These are phyloP conservation scores for Nannochloropsis salina DNA, from an alignment of 108 stramenopile species.

Conservation along the genomic window DNA sequence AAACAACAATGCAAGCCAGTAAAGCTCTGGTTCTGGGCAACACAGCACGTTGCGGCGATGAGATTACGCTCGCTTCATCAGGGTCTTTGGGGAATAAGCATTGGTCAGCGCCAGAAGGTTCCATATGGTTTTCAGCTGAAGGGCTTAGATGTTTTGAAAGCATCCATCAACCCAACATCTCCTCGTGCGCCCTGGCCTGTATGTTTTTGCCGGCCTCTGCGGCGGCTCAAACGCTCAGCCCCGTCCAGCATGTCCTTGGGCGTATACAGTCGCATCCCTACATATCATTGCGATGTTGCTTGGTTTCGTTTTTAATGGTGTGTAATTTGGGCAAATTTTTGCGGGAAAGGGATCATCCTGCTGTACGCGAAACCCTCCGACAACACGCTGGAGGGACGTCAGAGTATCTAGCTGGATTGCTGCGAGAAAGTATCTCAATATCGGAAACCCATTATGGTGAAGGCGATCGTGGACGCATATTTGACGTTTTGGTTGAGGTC, in stretches of 20 bases:
- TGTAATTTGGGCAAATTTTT: background rate
- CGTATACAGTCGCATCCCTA: slow-evolving; percentile 12
- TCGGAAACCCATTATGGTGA: background rate
- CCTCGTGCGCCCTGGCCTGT: background rate
- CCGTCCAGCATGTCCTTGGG: background rate
- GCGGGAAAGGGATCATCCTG: background rate
- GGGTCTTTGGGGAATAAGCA: no score
- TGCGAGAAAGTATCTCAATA: background rate
- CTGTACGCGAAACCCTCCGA: background rate
- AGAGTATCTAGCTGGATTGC: background rate
- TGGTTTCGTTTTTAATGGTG: background rate
- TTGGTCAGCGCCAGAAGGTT: background rate
- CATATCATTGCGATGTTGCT: background rate
- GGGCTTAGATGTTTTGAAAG: background rate
- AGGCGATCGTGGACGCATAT: background rate
- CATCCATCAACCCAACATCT: background rate
- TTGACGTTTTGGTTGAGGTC: background rate
- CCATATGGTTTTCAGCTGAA: background rate
- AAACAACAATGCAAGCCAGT: background rate
- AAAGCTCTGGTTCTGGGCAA: background rate
- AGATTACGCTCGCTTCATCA: background rate
- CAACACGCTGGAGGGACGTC: background rate
- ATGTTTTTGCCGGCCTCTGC: background rate
- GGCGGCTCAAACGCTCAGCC: background rate
- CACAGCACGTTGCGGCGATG: background rate